Evolutionary conservation across 495 filamentous ascomycete genomes (phyloP).

Genomic region (Penicillium steckii): DNA sequence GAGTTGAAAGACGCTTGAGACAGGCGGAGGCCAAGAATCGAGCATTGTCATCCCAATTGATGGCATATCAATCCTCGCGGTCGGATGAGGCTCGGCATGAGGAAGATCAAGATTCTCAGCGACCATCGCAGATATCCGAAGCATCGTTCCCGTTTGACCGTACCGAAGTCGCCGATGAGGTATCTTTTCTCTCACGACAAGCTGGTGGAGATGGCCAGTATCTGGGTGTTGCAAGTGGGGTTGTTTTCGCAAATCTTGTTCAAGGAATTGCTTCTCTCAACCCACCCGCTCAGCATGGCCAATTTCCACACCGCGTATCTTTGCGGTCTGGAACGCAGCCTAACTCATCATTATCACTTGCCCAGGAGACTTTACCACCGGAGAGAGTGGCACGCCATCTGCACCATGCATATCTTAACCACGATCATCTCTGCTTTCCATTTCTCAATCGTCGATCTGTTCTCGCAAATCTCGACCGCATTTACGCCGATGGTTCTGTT

Average conservation of each 20-base stretch:
- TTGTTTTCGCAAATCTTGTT: constrained; percentile 25
- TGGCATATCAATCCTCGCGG: background rate
- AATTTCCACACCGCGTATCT: background rate
- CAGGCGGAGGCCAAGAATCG: constrained; percentile 19
- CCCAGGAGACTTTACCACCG: constrained; percentile 8
- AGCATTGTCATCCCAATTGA: background rate
- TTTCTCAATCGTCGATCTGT: constrained; percentile 9
- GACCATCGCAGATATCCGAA: background rate
- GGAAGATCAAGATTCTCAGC: background rate
- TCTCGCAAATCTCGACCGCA: constrained; percentile 4
- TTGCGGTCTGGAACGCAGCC: background rate
- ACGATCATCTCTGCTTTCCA: constrained; percentile 28
- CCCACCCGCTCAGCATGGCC: background rate
- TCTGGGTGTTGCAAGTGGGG: constrained; percentile 21
- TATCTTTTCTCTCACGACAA: constrained; percentile 25
- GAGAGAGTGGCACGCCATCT: constrained; percentile 17
- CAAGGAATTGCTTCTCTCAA: background rate
- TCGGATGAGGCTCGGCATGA: background rate
- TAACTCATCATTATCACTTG: background rate
- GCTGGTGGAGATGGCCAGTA: constrained; percentile 25
- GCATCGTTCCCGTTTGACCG: background rate
- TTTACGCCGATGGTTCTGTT: constrained; percentile 16
- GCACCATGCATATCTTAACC: constrained; percentile 19
- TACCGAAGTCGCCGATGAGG: constrained; percentile 23
- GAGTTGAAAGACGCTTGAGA: constrained; percentile 13